Conservation (phyloP, 176 grass and related monocot species). For the Hordeum marinum region DNA sequence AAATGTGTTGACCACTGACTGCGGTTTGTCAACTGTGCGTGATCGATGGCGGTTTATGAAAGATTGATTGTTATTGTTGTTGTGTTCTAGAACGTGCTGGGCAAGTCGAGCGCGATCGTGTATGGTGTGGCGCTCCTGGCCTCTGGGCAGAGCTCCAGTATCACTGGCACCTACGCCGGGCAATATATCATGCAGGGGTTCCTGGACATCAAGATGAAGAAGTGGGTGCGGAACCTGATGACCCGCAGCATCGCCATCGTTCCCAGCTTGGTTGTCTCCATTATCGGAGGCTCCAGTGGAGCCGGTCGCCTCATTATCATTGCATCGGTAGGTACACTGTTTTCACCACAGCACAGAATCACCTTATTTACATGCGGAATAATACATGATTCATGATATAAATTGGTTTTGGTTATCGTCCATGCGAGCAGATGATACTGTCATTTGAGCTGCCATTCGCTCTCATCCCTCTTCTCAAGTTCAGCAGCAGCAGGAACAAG, state of each 20-base stretch:
- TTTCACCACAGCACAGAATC: not conserved
- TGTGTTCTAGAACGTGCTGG: conserved; percentile 70
- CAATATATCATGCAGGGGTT: conserved; percentile 99
- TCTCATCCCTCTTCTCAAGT: conserved; percentile 93
- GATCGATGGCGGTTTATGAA: not conserved
- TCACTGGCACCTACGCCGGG: conserved; percentile 87
- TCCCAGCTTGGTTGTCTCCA: conserved; percentile 61
- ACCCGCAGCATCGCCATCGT: conserved; percentile 66
- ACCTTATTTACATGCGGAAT: not conserved
- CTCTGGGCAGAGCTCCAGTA: conserved; percentile 93
- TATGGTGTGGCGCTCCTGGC: conserved; percentile 83
- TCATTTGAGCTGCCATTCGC: conserved; percentile 89
- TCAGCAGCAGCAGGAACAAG: conserved; percentile 71
- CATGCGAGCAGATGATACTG: conserved; percentile 68
- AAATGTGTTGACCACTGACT: not conserved
- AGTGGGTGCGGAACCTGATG: conserved; percentile 89
- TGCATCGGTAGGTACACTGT: conserved; percentile 52
- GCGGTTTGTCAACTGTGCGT: not conserved
- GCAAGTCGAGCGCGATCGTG: conserved; percentile 68
- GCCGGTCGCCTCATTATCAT: conserved; percentile 85
- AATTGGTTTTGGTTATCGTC: not conserved
- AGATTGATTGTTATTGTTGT: not conserved
- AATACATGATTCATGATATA: not conserved
- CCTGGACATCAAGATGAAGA: conserved; percentile 84
- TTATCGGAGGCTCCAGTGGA: conserved; percentile 59